Evolutionary conservation across 768 basidiomycete species (phyloP).

Genomic region (Lactarius sp.): DNA sequence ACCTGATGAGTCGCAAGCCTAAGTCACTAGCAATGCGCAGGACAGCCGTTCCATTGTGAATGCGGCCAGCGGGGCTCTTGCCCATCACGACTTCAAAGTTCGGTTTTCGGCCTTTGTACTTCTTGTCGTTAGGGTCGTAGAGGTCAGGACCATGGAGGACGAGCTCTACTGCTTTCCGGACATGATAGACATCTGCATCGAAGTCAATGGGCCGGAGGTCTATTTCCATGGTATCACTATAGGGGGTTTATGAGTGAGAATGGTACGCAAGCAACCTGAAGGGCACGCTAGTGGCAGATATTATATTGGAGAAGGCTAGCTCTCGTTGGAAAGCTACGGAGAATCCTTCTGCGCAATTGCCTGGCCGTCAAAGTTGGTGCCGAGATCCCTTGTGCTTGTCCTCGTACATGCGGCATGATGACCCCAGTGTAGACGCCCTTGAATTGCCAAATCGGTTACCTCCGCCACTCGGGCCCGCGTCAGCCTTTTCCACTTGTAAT

Average conservation of each 20-base stretch:
- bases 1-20: constrained; percentile 45
- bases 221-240: constrained; percentile 35
- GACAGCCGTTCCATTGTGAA: constrained; percentile 51
- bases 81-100: constrained; percentile 64
- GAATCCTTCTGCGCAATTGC: neutral
- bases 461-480: neutral
- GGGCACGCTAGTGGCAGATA: neutral
- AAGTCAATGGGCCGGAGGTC: constrained; percentile 33
- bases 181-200: constrained; percentile 47
- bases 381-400: too few species aligned
- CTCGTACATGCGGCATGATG: too few species aligned
- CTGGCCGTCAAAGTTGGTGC: neutral
- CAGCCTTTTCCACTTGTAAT: neutral
- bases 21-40: constrained; percentile 32
- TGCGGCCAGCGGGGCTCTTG: constrained; percentile 42
- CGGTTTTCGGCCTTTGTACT: constrained; percentile 32
- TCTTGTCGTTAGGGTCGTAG: constrained; percentile 34
- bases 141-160: constrained; percentile 57
- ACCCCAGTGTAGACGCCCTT: neutral
- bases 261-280: neutral
- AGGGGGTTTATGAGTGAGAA: neutral
- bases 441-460: neutral
- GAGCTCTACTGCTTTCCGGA: constrained; percentile 50
- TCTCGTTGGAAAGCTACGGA: neutral
- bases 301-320: neutral